phyloP scores from a whole-genome alignment of 345 rosid species.

The rapeseed (Brassica napus) region DNA sequence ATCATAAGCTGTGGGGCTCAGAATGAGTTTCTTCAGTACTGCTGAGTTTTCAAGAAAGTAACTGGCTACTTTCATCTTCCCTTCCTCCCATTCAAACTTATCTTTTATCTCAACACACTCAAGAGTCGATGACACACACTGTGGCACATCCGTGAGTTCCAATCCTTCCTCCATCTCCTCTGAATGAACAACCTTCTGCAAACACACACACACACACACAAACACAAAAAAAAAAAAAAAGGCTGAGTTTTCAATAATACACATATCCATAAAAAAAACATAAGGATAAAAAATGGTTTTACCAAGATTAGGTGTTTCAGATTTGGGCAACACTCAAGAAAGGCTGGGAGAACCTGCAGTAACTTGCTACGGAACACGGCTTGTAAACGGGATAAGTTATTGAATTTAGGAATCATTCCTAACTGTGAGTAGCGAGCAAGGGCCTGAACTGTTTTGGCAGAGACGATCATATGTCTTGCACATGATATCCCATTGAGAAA shows the following conservation, averaged over 20 bases:
- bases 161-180: background rate
- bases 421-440: slow-evolving; percentile 1
- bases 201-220: background rate
- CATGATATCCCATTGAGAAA: slow-evolving; percentile 4
- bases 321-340: slow-evolving; percentile 21
- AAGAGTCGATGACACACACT: slow-evolving; percentile 6
- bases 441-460: slow-evolving; percentile 3
- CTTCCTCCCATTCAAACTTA: background rate
- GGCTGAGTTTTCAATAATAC: background rate
- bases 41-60: slow-evolving; percentile 27
- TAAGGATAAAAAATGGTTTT: background rate
- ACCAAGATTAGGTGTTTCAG: slow-evolving; percentile 30
- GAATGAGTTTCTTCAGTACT: slow-evolving; percentile 10
- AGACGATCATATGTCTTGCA: slow-evolving; percentile 24
- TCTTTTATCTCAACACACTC: slow-evolving; percentile 20
- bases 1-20: background rate
- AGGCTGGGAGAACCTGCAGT: slow-evolving; percentile 1
- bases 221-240: background rate
- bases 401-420: slow-evolving; percentile 4
- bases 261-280: background rate
- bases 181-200: background rate
- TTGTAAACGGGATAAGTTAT: slow-evolving; percentile 6
- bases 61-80: background rate
- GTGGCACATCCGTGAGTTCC: background rate
- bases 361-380: background rate